phyloP scores from a whole-genome alignment of 441 rosid species.

The Gossypium lobatum region DNA sequence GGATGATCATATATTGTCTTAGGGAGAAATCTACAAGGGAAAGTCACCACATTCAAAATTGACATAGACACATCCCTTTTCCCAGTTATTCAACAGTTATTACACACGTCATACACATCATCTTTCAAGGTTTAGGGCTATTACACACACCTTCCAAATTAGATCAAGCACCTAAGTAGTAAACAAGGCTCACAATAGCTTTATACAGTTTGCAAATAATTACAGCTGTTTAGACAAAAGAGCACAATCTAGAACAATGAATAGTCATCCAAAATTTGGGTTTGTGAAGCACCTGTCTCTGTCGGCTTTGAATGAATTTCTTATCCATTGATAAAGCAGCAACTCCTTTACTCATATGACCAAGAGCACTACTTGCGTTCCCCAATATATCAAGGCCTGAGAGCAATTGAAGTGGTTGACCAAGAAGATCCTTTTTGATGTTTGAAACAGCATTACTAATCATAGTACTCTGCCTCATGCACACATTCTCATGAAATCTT shows the following conservation, averaged over 20 bases:
- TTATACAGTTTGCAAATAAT: not conserved
- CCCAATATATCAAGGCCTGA: constrained; percentile 98
- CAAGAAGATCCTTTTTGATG: constrained; percentile 85
- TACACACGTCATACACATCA: not conserved
- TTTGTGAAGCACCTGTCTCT: constrained; percentile 70
- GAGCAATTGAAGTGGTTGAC: constrained; percentile 96
- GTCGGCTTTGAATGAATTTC: constrained; percentile 89
- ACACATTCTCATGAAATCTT: constrained; percentile 72
- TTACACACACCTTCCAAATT: not conserved
- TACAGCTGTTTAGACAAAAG: not conserved
- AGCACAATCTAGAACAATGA: not conserved
- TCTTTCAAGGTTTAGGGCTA: not conserved
- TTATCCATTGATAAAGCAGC: constrained; percentile 99
- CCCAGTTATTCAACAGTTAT: too few species aligned
- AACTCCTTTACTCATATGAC: constrained; percentile 98
- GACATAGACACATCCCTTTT: not conserved
- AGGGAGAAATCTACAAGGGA: not conserved
- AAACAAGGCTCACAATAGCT: not conserved
- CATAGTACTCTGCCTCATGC: constrained; percentile 96
- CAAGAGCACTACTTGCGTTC: constrained; percentile 99
- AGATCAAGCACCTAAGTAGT: not conserved
- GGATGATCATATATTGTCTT: not conserved
- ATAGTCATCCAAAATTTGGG: constrained; percentile 9
- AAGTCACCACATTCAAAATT: not conserved
- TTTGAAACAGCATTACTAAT: constrained; percentile 70